A percentile compares a stretch with the other conserved stretches of the same genome.
These are phyloP conservation scores for Purpureocillium lavendulum DNA, from an alignment of 2,329 filamentous ascomycete genomes.

Conservation along the genomic window DNA sequence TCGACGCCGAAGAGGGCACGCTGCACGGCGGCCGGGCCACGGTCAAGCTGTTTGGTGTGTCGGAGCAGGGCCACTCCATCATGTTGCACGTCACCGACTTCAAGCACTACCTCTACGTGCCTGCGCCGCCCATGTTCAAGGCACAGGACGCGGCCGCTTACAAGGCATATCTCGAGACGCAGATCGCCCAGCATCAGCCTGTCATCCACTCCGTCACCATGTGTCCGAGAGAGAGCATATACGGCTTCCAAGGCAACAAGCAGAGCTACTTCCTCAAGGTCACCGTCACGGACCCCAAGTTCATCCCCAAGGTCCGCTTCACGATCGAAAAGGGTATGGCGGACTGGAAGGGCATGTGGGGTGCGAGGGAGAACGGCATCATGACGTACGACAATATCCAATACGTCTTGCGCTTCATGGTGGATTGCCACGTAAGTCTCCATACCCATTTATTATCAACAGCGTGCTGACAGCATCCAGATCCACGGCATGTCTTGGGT, in stretches of 20 bases:
- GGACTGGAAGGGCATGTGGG: constrained; percentile 92
- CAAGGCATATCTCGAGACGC: constrained; percentile 71
- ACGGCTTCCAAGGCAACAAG: constrained; percentile 87
- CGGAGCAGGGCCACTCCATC: constrained; percentile 75
- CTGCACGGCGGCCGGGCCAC: constrained; percentile 67
- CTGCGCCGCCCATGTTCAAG: constrained; percentile 75
- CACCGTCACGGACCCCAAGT: constrained; percentile 82
- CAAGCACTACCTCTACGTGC: constrained; percentile 90
- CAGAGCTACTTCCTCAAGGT: constrained; percentile 91
- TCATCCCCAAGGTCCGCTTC: constrained; percentile 66
- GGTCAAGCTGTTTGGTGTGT: constrained; percentile 91
- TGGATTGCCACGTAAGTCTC: constrained; percentile 71
- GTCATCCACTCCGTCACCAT: constrained; percentile 75
- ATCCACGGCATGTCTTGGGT: constrained; percentile 98
- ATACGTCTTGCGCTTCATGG: constrained; percentile 95
- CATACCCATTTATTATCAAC: background rate
- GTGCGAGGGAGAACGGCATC: constrained; percentile 57
- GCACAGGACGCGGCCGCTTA: constrained; percentile 70
- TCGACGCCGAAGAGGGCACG: constrained; percentile 87
- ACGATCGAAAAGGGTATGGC: constrained; percentile 67
- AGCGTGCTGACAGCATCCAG: constrained; percentile 27
- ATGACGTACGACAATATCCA: constrained; percentile 94
- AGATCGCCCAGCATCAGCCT: constrained; percentile 64
- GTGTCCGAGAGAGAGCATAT: constrained; percentile 82
- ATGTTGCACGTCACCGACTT: constrained; percentile 94